These are phyloP conservation scores for Cryptococcus deneoformans DNA, from an alignment of 1,284 basidiomycete species.

Conservation along the genomic window DNA sequence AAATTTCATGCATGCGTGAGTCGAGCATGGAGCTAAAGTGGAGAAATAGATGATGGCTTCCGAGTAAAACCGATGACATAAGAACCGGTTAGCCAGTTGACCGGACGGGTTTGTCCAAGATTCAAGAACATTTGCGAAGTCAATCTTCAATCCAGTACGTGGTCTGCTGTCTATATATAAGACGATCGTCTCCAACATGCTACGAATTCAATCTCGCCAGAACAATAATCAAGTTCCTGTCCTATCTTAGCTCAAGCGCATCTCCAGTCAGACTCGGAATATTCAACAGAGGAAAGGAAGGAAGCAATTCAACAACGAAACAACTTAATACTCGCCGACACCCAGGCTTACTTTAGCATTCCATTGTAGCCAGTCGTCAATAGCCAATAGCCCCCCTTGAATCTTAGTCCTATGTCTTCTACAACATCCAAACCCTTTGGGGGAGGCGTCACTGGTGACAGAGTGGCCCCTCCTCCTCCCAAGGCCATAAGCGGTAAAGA, in stretches of 20 bases:
- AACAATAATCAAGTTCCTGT: no score
- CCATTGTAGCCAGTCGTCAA: no score
- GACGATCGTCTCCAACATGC: no score
- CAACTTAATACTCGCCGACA: no score
- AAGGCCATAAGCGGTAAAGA: slow-evolving; percentile 22
- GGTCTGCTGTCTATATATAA: no score
- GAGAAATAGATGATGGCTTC: neutral
- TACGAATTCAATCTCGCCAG: no score
- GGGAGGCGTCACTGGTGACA: slow-evolving; percentile 31
- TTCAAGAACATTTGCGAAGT: no score
- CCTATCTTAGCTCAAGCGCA: neutral
- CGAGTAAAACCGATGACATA: slow-evolving; percentile 16
- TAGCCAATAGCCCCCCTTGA: no score
- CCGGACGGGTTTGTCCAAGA: neutral
- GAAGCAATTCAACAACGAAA: no score
- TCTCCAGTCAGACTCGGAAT: neutral
- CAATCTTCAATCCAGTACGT: no score
- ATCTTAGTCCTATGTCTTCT: slow-evolving; percentile 23
- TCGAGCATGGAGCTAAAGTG: neutral
- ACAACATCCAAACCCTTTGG: slow-evolving; percentile 32
- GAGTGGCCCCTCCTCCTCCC: slow-evolving; percentile 10
- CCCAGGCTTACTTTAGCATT: no score
- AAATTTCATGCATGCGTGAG: neutral
- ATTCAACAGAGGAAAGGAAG: neutral
- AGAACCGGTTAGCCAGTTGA: slow-evolving; percentile 2